phyloP scores from a whole-genome alignment of 495 filamentous ascomycete species.

The Daldinia caldariorum region DNA sequence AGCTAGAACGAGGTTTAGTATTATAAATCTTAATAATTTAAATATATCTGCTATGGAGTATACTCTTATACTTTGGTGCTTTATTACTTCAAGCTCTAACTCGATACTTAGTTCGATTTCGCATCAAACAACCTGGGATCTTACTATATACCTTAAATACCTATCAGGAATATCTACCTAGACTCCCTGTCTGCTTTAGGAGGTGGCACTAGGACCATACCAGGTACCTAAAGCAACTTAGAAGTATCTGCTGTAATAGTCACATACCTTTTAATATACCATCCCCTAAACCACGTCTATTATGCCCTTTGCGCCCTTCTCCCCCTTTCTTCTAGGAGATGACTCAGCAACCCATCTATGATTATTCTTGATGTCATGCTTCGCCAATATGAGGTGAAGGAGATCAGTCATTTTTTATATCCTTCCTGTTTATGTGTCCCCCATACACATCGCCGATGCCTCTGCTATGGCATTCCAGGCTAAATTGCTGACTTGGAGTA shows the following conservation, averaged over 20 bases:
- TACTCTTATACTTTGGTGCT: too few relatives aligned
- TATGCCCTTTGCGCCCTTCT: neutral
- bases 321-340: neutral
- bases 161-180: neutral
- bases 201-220: neutral
- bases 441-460: neutral
- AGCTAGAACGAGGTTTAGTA: neutral
- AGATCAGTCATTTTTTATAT: slow-evolving; percentile 1
- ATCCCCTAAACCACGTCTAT: neutral
- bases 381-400: slow-evolving; percentile 1
- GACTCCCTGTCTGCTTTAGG: neutral
- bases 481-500: slow-evolving; percentile 36
- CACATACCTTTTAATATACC: neutral
- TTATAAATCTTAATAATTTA: neutral
- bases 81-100: too few relatives aligned
- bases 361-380: neutral
- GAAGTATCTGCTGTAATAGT: neutral
- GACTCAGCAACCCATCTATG: neutral
- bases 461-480: slow-evolving; percentile 15
- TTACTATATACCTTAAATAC: neutral
- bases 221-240: too few relatives aligned
- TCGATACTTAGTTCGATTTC: too few relatives aligned
- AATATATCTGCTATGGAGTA: too few relatives aligned
- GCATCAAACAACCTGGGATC: neutral
- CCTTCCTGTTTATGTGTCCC: neutral